These are phyloP conservation scores for Tylopilus plumbeoviolaceoides DNA, from an alignment of 768 basidiomycete genomes.

Conservation along the genomic window DNA sequence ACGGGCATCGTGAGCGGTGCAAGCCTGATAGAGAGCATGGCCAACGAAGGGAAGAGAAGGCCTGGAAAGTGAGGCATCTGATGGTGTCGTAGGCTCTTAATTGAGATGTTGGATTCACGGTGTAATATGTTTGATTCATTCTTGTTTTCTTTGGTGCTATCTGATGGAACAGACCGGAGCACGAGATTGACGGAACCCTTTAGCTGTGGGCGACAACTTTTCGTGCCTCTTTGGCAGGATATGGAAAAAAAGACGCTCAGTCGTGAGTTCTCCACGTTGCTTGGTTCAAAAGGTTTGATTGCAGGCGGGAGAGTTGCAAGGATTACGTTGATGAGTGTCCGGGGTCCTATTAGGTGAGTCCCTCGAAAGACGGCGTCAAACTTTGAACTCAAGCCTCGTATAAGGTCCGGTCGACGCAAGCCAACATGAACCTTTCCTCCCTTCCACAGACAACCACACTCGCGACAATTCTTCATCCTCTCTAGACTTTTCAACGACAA, in stretches of 20 bases:
- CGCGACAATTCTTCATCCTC: constrained; percentile 12
- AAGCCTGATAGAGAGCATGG: constrained; percentile 66
- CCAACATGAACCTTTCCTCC: constrained; percentile 47
- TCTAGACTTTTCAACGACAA: constrained; percentile 6
- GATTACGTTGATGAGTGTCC: constrained; percentile 16
- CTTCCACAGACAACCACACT: constrained; percentile 37
- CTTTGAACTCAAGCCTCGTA: constrained; percentile 33
- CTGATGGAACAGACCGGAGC: background rate
- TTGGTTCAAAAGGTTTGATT: background rate
- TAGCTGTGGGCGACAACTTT: no score
- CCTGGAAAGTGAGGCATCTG: constrained; percentile 38
- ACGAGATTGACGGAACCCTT: no score
- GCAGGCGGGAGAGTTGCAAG: background rate
- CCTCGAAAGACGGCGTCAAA: constrained; percentile 21
- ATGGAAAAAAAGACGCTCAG: background rate
- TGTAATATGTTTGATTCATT: constrained; percentile 12
- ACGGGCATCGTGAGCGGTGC: constrained; percentile 86
- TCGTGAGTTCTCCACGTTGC: background rate
- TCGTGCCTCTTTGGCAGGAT: background rate
- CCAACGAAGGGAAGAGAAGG: constrained; percentile 35
- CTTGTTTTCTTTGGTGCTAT: constrained; percentile 4
- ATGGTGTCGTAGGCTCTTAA: constrained; percentile 10
- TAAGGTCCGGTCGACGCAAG: constrained; percentile 56
- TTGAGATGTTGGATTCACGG: constrained; percentile 9
- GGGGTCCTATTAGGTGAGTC: constrained; percentile 27